These are phyloP conservation scores for Prototheca wickerhamii DNA, from an alignment of 163 green algal genomes.

Conservation along the genomic window DNA sequence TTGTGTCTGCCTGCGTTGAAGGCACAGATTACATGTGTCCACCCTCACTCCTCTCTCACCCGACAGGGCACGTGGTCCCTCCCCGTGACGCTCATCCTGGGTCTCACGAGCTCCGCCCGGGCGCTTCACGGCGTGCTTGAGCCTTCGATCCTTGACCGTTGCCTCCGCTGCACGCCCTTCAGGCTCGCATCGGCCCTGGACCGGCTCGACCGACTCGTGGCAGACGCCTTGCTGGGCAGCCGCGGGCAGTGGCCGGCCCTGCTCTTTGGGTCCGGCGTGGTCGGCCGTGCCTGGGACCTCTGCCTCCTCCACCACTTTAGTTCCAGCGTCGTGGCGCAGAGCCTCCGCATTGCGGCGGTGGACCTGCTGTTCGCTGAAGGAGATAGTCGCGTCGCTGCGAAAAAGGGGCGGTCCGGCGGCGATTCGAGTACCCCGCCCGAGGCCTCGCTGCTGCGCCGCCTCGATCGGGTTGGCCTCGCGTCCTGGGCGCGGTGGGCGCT, in stretches of 20 bases:
- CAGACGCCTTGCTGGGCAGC: conserved; percentile 20
- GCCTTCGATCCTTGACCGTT: conserved; percentile 9
- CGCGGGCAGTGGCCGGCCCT: conserved; percentile 19
- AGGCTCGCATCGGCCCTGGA: conserved; percentile 24
- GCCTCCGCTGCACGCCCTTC: conserved; percentile 31
- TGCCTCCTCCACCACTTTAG: conserved; percentile 28
- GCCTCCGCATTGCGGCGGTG: conserved; percentile 12
- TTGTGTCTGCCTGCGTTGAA: too few species aligned
- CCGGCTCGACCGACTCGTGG: conserved; percentile 20
- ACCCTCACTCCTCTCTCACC: neutral
- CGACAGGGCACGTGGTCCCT: conserved; percentile 23
- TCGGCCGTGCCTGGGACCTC: conserved; percentile 4
- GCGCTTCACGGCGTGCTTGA: conserved; percentile 29
- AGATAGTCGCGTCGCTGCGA: neutral
- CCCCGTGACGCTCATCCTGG: conserved; percentile 36
- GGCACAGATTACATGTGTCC: neutral
- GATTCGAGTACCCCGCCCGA: neutral
- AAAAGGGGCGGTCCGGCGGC: too few species aligned
- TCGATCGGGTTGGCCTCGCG: neutral
- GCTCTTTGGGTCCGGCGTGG: conserved; percentile 10
- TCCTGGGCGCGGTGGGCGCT: conserved; percentile 9
- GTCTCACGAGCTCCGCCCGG: conserved; percentile 29
- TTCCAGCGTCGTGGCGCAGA: conserved; percentile 9
- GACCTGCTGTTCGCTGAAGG: conserved; percentile 16
- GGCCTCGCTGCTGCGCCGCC: too few species aligned